Evolutionary conservation across 805 yeast species (phyloP).

Genomic region (Ogataea populi-albae): DNA sequence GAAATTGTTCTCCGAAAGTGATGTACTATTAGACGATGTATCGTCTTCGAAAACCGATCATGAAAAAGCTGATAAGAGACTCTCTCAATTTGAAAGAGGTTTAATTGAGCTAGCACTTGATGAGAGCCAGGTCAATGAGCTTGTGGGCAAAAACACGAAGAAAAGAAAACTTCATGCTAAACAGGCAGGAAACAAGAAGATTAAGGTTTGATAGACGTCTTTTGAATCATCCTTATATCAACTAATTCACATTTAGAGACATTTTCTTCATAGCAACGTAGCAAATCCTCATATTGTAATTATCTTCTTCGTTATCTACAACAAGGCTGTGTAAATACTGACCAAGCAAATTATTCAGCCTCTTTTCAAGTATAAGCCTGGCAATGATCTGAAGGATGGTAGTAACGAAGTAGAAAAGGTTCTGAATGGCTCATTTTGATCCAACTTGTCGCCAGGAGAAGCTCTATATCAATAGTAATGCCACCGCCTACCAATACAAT

Average conservation of each 20-base stretch:
- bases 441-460: too few species aligned
- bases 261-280: too few species aligned
- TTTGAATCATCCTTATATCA: slow-evolving; percentile 6
- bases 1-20: slow-evolving; percentile 48
- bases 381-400: too few species aligned
- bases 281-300: too few species aligned
- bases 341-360: too few species aligned
- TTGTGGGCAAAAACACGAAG: slow-evolving; percentile 57
- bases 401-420: too few species aligned
- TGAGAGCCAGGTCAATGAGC: slow-evolving; percentile 60
- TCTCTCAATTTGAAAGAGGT: slow-evolving; percentile 67
- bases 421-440: too few species aligned
- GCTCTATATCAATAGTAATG: too few species aligned
- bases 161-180: slow-evolving; percentile 28
- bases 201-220: slow-evolving; percentile 7
- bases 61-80: slow-evolving; percentile 37
- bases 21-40: slow-evolving; percentile 39
- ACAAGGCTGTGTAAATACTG: too few species aligned
- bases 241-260: too few species aligned
- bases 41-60: slow-evolving; percentile 22
- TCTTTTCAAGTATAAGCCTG: too few species aligned
- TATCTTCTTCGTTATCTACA: too few species aligned
- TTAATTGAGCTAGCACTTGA: slow-evolving; percentile 79
- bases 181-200: slow-evolving; percentile 11
- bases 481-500: slow-evolving; percentile 27